Conservation (phyloP, 2,329 filamentous ascomycete species). For the Fusarium robinianum region DNA sequence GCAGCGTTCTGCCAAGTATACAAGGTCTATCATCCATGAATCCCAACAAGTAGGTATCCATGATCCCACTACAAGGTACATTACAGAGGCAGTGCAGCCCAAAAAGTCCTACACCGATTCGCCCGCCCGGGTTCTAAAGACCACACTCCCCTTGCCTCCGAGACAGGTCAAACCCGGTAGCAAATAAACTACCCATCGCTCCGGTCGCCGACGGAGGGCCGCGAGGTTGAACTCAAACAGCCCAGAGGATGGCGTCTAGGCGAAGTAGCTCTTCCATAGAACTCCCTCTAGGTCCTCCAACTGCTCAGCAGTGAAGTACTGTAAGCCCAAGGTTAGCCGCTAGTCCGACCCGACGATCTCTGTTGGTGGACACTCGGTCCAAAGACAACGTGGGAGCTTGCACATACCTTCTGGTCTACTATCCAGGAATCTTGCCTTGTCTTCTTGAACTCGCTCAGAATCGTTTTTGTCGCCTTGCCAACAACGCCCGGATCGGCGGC, state of each 20-base stretch:
- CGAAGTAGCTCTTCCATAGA: constrained; percentile 99
- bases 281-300: constrained; percentile 95
- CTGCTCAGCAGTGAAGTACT: constrained; percentile 89
- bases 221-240: constrained; percentile 19
- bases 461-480: constrained; percentile 92
- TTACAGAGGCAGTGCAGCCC: constrained; percentile 18
- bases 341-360: too few relatives aligned
- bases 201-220: too few relatives aligned
- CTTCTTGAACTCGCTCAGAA: constrained; percentile 98
- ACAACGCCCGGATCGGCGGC: constrained; percentile 90
- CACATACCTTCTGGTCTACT: constrained; percentile 90
- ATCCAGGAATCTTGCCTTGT: constrained; percentile 98
- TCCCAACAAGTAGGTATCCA: constrained; percentile 20
- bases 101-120: neutral
- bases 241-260: constrained; percentile 51
- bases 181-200: too few relatives aligned
- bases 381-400: too few relatives aligned
- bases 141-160: too few relatives aligned
- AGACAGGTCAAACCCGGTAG: too few relatives aligned
- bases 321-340: constrained; percentile 39
- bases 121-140: constrained; percentile 1
- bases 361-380: too few relatives aligned
- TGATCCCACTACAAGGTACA: too few relatives aligned
- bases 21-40: constrained; percentile 28
- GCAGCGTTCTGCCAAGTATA: constrained; percentile 22